Conservation (phyloP, 2,329 filamentous ascomycete genomes). For the Dactylellina parvicollis region DNA sequence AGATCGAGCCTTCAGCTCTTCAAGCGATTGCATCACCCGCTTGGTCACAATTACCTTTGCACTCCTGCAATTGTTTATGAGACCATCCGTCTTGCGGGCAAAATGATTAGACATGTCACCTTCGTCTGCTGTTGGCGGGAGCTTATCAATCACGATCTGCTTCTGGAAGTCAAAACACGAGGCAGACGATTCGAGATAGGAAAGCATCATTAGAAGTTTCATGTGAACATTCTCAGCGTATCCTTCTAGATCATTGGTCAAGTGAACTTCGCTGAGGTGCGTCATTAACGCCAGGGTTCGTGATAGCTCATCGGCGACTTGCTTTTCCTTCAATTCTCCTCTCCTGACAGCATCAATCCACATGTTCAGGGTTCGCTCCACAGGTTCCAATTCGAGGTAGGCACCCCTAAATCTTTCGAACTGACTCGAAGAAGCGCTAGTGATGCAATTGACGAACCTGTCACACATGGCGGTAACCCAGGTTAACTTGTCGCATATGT, state of each 20-base stretch:
- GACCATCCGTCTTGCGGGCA: slow-evolving; percentile 74
- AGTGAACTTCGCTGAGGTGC: slow-evolving; percentile 84
- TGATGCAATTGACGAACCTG: slow-evolving; percentile 83
- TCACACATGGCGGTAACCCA: slow-evolving; percentile 86
- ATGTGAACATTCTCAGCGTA: slow-evolving; percentile 84
- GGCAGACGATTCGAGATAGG: slow-evolving; percentile 80
- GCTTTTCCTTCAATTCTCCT: slow-evolving; percentile 85
- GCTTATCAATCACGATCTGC: slow-evolving; percentile 73
- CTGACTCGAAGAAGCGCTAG: slow-evolving; percentile 77
- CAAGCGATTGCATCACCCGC: slow-evolving; percentile 74
- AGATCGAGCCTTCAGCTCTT: slow-evolving; percentile 79
- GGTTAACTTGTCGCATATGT: slow-evolving; percentile 83
- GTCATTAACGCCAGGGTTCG: slow-evolving; percentile 83
- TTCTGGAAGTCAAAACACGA: slow-evolving; percentile 72
- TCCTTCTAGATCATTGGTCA: slow-evolving; percentile 74
- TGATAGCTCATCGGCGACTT: slow-evolving; percentile 78
- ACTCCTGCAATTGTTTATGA: slow-evolving; percentile 79
- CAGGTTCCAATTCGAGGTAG: slow-evolving; percentile 86
- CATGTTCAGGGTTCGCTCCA: slow-evolving; percentile 85
- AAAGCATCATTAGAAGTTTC: slow-evolving; percentile 79
- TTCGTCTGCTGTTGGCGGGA: slow-evolving; percentile 70
- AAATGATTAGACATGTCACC: slow-evolving; percentile 73
- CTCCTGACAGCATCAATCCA: slow-evolving; percentile 86
- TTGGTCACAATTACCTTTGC: slow-evolving; percentile 85
- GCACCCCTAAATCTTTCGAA: slow-evolving; percentile 83